A percentile compares a stretch with the other conserved stretches of the same genome.
Evolutionary conservation across 2,329 filamentous ascomycete genomes (phyloP).

Genomic region (Stagonosporopsis cucurbitacearum): DNA sequence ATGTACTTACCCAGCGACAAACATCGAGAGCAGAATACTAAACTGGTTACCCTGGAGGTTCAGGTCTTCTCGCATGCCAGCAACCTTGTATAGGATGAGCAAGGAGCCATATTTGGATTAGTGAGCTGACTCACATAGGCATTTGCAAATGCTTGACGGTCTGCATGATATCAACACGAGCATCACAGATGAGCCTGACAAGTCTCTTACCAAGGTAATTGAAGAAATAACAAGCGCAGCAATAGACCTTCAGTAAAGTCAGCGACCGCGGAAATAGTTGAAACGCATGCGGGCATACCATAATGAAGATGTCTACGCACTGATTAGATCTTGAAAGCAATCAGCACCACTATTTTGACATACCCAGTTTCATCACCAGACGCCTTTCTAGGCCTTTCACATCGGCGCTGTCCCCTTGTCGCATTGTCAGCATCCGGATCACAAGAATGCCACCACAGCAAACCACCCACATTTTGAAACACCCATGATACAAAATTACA

Average conservation of each 20-base stretch:
- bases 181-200: background rate
- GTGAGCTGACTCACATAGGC: background rate
- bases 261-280: background rate
- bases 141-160: slow-evolving; percentile 7
- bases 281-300: background rate
- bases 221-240: slow-evolving; percentile 36
- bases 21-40: slow-evolving; percentile 32
- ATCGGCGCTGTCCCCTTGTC: slow-evolving; percentile 36
- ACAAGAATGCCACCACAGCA: background rate
- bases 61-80: slow-evolving; percentile 33
- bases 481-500: background rate
- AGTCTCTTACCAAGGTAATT: slow-evolving; percentile 33
- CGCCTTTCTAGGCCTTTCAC: slow-evolving; percentile 2
- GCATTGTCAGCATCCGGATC: slow-evolving; percentile 4
- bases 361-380: slow-evolving; percentile 11
- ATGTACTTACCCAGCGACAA: slow-evolving; percentile 27
- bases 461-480: background rate
- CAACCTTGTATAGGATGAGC: slow-evolving; percentile 11
- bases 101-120: no score
- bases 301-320: background rate
- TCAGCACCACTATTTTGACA: background rate
- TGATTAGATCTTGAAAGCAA: background rate
- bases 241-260: slow-evolving; percentile 21
- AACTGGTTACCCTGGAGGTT: slow-evolving; percentile 33
- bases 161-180: background rate